phyloP scores from a whole-genome alignment of 495 filamentous ascomycete genomes.

The Tetracladium setigerum region DNA sequence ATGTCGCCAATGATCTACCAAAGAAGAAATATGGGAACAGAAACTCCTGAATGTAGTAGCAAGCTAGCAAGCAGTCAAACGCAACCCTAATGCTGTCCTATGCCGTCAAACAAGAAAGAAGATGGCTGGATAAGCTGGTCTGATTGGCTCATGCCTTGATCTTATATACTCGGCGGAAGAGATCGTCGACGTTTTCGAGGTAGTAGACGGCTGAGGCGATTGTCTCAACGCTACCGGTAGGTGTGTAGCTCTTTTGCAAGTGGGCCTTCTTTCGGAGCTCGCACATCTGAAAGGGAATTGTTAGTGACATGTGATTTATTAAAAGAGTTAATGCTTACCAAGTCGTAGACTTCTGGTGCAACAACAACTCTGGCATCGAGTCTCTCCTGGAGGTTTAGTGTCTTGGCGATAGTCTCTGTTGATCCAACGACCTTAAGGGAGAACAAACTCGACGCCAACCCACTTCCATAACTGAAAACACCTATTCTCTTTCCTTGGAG shows the following conservation, averaged over 20 bases:
- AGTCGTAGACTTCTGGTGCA: slow-evolving; percentile 78
- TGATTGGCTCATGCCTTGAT: slow-evolving; percentile 92
- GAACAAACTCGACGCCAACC: slow-evolving; percentile 84
- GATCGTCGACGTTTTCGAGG: slow-evolving; percentile 80
- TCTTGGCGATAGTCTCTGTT: slow-evolving; percentile 66
- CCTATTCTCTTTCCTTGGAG: slow-evolving; percentile 81
- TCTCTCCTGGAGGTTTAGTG: slow-evolving; percentile 70
- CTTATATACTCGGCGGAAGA: slow-evolving; percentile 86
- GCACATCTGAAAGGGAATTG: slow-evolving; percentile 63
- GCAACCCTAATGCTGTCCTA: too few relatives aligned
- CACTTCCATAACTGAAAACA: slow-evolving; percentile 93
- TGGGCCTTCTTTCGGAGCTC: slow-evolving; percentile 89
- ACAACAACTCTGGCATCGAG: slow-evolving; percentile 65
- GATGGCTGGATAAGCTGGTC: too few relatives aligned
- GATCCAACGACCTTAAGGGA: slow-evolving; percentile 76
- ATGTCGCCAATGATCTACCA: slow-evolving; percentile 7
- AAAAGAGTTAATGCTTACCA: slow-evolving; percentile 21
- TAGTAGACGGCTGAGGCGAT: slow-evolving; percentile 82
- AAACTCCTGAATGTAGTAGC: too few relatives aligned
- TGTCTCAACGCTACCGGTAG: slow-evolving; percentile 64
- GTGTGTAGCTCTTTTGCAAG: slow-evolving; percentile 83
- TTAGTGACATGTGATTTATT: slow-evolving; percentile 8
- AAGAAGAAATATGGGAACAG: neutral
- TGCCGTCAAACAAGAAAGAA: too few relatives aligned
- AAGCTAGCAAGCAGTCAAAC: too few relatives aligned